Evolutionary conservation across 805 yeast species (phyloP).

Genomic region (Pichia occidentalis): DNA sequence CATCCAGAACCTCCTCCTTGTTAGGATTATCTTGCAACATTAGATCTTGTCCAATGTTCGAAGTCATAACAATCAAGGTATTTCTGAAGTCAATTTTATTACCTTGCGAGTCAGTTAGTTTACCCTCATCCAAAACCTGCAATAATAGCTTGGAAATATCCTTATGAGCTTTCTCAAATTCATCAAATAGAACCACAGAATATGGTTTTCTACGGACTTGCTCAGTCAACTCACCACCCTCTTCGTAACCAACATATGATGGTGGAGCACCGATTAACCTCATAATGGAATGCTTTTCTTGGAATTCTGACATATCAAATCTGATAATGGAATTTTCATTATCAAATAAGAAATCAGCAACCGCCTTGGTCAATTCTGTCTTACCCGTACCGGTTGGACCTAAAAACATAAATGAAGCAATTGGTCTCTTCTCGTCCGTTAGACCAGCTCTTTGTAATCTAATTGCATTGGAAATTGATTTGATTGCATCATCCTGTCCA

Average conservation of each 20-base stretch:
- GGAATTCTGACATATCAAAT: constrained; percentile 97
- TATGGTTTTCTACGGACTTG: constrained; percentile 95
- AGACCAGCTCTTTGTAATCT: constrained; percentile 95
- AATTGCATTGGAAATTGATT: constrained; percentile 87
- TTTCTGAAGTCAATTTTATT: constrained; percentile 90
- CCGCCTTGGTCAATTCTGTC: constrained; percentile 87
- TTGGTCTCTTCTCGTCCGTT: constrained; percentile 90
- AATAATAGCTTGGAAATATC: constrained; percentile 86
- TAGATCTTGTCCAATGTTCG: constrained; percentile 92
- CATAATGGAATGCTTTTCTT: constrained; percentile 86
- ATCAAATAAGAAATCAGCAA: constrained; percentile 88
- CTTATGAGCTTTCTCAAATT: constrained; percentile 94
- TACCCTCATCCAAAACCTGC: constrained; percentile 94
- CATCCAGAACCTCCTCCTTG: constrained; percentile 54
- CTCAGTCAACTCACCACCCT: constrained; percentile 93
- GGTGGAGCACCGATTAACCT: constrained; percentile 97
- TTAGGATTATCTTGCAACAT: constrained; percentile 63
- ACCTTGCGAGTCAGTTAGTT: constrained; percentile 91
- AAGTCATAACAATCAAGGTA: constrained; percentile 93
- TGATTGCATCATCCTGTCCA: constrained; percentile 94
- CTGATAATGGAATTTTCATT: constrained; percentile 81
- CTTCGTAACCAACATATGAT: constrained; percentile 94
- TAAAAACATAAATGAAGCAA: constrained; percentile 91
- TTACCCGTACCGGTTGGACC: constrained; percentile 99
- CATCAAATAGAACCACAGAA: constrained; percentile 88